Evolutionary conservation across 139 green algal genomes (phyloP).

Genomic region (Zygnema circumcarinatum): DNA sequence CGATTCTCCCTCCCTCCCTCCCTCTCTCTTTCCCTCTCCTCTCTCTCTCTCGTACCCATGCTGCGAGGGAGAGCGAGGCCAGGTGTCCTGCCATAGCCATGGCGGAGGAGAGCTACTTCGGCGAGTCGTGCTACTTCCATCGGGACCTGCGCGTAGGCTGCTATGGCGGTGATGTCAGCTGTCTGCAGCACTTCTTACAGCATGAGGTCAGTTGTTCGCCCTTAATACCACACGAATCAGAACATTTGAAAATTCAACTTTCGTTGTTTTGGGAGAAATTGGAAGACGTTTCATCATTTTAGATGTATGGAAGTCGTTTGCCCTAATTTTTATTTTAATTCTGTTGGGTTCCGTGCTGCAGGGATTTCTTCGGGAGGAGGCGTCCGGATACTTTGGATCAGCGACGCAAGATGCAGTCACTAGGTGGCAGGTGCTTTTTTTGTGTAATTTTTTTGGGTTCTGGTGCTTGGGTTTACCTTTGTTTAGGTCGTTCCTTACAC

Average conservation of each 20-base stretch:
- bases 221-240: no score
- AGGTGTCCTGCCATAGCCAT: no score
- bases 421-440: constrained; percentile 58
- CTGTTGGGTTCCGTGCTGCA: constrained; percentile 17
- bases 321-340: constrained; percentile 1
- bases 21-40: background rate
- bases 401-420: constrained; percentile 64
- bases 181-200: constrained; percentile 63
- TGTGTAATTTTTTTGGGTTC: constrained; percentile 21
- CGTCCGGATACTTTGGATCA: constrained; percentile 61
- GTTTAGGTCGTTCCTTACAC: background rate
- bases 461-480: background rate
- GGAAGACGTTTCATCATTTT: no score
- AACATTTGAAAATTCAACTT: no score
- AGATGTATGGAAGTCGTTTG: no score
- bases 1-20: background rate
- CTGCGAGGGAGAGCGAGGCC: no score
- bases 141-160: constrained; percentile 57
- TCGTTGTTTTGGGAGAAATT: no score
- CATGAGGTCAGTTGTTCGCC: constrained; percentile 39
- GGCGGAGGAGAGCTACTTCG: constrained; percentile 21
- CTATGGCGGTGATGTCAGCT: constrained; percentile 68
- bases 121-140: constrained; percentile 64
- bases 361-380: constrained; percentile 59
- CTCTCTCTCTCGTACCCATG: no score